These are phyloP conservation scores for Pseudozyma pruni DNA, from an alignment of 1,284 basidiomycete species.

Conservation along the genomic window DNA sequence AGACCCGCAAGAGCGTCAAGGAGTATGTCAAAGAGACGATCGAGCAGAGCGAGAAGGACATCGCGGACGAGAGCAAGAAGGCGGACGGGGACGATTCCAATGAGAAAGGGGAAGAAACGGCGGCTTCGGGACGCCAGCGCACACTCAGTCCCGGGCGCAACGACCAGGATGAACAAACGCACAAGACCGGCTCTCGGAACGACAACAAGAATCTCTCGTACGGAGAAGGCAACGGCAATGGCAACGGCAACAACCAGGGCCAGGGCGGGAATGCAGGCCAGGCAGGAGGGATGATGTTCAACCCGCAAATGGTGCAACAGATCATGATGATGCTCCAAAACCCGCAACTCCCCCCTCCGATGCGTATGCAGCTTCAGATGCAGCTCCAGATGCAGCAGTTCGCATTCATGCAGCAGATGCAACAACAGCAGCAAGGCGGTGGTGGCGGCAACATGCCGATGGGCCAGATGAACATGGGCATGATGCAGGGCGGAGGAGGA, in stretches of 20 bases:
- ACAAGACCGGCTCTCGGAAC: slow-evolving; percentile 18
- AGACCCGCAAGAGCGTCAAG: slow-evolving; percentile 55
- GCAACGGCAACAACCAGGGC: slow-evolving; percentile 9
- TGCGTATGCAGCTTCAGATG: slow-evolving; percentile 67
- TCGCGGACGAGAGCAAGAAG: slow-evolving; percentile 47
- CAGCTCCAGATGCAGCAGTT: slow-evolving; percentile 65
- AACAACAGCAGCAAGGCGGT: slow-evolving; percentile 22
- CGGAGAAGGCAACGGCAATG: slow-evolving; percentile 15
- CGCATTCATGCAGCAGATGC: slow-evolving; percentile 59
- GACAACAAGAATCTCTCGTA: slow-evolving; percentile 31
- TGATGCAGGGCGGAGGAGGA: slow-evolving; percentile 19
- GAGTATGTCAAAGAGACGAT: slow-evolving; percentile 63
- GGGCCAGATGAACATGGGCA: slow-evolving; percentile 39
- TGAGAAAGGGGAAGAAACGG: slow-evolving; percentile 15
- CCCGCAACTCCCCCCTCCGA: slow-evolving; percentile 60
- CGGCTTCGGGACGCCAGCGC: slow-evolving; percentile 9
- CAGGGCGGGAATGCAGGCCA: slow-evolving; percentile 4
- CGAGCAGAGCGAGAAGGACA: slow-evolving; percentile 59
- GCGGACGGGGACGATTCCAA: slow-evolving; percentile 19
- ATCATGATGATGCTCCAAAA: slow-evolving; percentile 66
- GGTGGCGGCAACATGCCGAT: slow-evolving; percentile 21
- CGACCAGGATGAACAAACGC: slow-evolving; percentile 46
- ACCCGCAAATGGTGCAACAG: slow-evolving; percentile 61
- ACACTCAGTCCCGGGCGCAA: slow-evolving; percentile 26
- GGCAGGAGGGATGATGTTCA: slow-evolving; percentile 45